phyloP scores from a whole-genome alignment of 345 rosid genomes.

The Rhizophora apiculata region DNA sequence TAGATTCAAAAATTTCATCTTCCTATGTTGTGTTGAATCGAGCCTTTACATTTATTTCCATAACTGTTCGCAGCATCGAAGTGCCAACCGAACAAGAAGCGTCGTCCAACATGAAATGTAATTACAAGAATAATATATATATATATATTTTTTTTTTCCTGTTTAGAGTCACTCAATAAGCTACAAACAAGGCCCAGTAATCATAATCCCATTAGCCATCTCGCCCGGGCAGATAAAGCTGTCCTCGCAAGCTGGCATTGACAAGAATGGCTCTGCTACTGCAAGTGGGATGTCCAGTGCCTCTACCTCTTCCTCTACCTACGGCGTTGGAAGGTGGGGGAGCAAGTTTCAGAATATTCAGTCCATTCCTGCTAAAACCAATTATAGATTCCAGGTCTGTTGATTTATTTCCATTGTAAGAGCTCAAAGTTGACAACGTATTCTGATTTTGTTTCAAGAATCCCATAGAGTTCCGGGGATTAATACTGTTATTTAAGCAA shows the following conservation, averaged over 20 bases:
- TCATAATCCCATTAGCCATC: not conserved
- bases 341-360: conserved; percentile 66
- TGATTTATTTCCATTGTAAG: conserved; percentile 47
- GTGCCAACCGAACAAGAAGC: no score
- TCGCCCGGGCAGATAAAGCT: no score
- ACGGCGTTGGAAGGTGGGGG: conserved; percentile 77
- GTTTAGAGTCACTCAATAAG: not conserved
- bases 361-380: conserved; percentile 55
- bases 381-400: conserved; percentile 70
- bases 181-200: not conserved
- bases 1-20: no score
- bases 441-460: conserved; percentile 56
- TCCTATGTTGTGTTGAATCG: no score
- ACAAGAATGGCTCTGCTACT: no score
- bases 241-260: no score
- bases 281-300: conserved; percentile 32
- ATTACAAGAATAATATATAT: not conserved
- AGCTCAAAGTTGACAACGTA: conserved; percentile 28
- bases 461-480: conserved; percentile 44
- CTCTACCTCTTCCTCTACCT: conserved; percentile 73
- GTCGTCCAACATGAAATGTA: not conserved
- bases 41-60: no score
- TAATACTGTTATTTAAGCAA: conserved; percentile 26
- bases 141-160: not conserved
- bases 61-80: no score